Evolutionary conservation across 106 monocot species (phyloP).

Genomic region (Narthecium ossifragum): DNA sequence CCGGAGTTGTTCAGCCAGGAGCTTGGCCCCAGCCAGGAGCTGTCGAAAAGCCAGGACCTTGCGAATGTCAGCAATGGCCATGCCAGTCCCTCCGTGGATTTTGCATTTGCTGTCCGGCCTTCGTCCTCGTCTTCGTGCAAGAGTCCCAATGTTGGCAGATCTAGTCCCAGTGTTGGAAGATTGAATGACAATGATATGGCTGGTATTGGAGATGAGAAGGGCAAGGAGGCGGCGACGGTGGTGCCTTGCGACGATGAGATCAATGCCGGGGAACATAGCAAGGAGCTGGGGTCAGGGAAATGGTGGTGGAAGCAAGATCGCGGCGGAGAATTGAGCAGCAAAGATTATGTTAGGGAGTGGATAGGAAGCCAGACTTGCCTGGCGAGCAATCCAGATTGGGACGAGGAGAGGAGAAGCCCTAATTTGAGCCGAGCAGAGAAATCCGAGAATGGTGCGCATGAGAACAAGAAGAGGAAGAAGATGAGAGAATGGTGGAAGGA

Average conservation of each 20-base stretch:
- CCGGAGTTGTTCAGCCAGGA: slow-evolving; percentile 34
- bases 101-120: too few relatives aligned
- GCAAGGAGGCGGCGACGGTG: slow-evolving; percentile 9
- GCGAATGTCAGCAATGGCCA: too few relatives aligned
- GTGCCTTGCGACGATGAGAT: slow-evolving; percentile 16
- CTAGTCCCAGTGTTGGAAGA: not conserved
- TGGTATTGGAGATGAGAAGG: slow-evolving; percentile 1
- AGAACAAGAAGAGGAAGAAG: slow-evolving; percentile 30
- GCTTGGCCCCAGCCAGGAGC: slow-evolving; percentile 17
- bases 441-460: not conserved
- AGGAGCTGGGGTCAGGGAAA: slow-evolving; percentile 25
- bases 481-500: slow-evolving; percentile 89
- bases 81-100: too few relatives aligned
- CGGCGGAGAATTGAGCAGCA: slow-evolving; percentile 52
- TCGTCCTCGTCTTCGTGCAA: slow-evolving; percentile 13
- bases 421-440: not conserved
- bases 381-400: slow-evolving; percentile 35
- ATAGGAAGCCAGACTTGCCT: slow-evolving; percentile 58
- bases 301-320: slow-evolving; percentile 98
- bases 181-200: not conserved
- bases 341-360: slow-evolving; percentile 81
- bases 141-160: not conserved
- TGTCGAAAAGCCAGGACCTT: slow-evolving; percentile 28
- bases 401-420: slow-evolving; percentile 16
- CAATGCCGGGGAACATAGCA: slow-evolving; percentile 1